Conservation (phyloP, 75 land plant species). For the Gnetum montanum region DNA sequence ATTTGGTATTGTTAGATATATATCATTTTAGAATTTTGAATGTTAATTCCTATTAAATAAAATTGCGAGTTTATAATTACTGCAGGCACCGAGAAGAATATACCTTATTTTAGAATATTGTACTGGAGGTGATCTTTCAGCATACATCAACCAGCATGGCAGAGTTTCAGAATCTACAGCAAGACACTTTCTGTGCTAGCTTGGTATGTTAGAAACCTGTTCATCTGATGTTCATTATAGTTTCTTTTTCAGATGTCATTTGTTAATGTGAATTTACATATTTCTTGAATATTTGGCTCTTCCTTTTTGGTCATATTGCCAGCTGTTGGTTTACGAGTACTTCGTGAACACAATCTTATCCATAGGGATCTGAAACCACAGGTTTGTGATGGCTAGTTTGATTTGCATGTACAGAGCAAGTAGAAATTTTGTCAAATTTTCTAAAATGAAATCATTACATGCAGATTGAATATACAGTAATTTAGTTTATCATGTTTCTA, state of each 20-base stretch:
- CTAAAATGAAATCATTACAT: not conserved
- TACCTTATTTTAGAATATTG: constrained; percentile 86
- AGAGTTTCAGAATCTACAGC: constrained; percentile 69
- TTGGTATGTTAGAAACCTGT: constrained; percentile 37
- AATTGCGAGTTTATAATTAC: not conserved
- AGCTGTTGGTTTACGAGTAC: constrained; percentile 80
- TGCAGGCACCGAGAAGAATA: constrained; percentile 58
- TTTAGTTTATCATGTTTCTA: not conserved
- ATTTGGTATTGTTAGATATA: no score
- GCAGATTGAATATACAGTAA: not conserved
- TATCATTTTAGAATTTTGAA: no score
- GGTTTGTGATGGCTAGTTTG: constrained; percentile 37
- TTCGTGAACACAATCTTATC: constrained; percentile 84
- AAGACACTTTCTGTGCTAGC: constrained; percentile 83
- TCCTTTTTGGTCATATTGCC: not conserved
- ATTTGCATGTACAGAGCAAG: no score
- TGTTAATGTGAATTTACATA: not conserved
- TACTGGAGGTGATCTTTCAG: constrained; percentile 85
- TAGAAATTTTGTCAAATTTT: no score
- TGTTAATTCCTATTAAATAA: no score
- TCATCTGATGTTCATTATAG: not conserved
- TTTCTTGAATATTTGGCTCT: not conserved
- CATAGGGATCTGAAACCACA: constrained; percentile 98
- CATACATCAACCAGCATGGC: constrained; percentile 70
- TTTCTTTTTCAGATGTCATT: not conserved